Evolutionary conservation across 495 filamentous ascomycete genomes (phyloP).

Genomic region (Penicillium fimorum): DNA sequence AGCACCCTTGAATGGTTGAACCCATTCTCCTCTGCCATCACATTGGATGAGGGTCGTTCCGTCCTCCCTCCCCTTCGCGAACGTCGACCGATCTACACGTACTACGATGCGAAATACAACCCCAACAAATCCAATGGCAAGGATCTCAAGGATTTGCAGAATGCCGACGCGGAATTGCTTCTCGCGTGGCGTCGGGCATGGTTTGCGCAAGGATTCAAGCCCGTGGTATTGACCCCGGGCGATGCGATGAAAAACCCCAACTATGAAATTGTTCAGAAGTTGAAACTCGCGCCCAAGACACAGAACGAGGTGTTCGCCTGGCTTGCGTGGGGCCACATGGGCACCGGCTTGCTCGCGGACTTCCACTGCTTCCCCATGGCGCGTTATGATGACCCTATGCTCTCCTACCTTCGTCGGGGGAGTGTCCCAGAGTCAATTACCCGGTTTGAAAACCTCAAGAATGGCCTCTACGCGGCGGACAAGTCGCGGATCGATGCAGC

Average conservation of each 20-base stretch:
- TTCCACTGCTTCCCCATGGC: slow-evolving; percentile 86
- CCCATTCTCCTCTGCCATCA: slow-evolving; percentile 83
- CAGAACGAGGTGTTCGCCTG: slow-evolving; percentile 77
- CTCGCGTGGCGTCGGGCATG: slow-evolving; percentile 89
- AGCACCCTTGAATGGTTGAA: slow-evolving; percentile 84
- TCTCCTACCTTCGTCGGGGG: slow-evolving; percentile 70
- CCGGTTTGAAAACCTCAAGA: slow-evolving; percentile 69
- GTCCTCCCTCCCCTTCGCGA: slow-evolving; percentile 76
- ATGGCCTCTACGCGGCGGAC: slow-evolving; percentile 71
- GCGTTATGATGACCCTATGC: slow-evolving; percentile 64
- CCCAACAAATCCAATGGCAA: slow-evolving; percentile 40
- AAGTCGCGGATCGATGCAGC: slow-evolving; percentile 62
- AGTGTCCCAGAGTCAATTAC: slow-evolving; percentile 65
- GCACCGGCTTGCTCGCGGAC: slow-evolving; percentile 77
- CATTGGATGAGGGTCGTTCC: slow-evolving; percentile 81
- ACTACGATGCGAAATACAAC: slow-evolving; percentile 66
- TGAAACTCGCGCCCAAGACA: slow-evolving; percentile 53
- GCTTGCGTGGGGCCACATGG: slow-evolving; percentile 93
- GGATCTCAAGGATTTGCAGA: slow-evolving; percentile 57
- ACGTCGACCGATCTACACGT: slow-evolving; percentile 86
- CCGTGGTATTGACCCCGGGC: slow-evolving; percentile 72
- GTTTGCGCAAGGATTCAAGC: slow-evolving; percentile 90
- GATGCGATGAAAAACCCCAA: slow-evolving; percentile 85
- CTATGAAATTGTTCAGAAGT: slow-evolving; percentile 60
- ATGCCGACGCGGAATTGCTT: slow-evolving; percentile 75